Evolutionary conservation across 2,329 filamentous ascomycete species (phyloP), one percentile per base, ranked within the genome.

Genomic region (Trichophyton mentagrophytes): DNA sequence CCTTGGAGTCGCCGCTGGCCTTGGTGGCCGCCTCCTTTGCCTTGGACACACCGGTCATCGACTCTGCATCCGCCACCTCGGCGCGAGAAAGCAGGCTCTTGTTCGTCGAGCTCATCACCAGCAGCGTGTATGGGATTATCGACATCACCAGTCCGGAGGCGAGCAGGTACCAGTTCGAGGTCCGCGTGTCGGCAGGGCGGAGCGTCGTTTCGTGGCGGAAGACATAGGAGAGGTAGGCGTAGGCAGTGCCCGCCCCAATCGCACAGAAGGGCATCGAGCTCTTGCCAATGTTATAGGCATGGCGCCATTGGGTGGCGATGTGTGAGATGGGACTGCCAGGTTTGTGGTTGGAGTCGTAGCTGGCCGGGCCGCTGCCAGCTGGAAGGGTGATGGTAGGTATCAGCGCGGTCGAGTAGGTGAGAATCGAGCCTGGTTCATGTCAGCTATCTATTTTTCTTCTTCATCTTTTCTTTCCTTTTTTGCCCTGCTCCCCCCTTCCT

Each of bases 161-260:
- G 0, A 64, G 58, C 3, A 65, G 56, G 61, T 72, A 74, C 44
- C 64, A 60, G 46, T 63, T 60, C 13, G 62, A 61, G 17, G 64
- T 58, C 25, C 58, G n/a, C 62, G 20, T 3, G 58, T 60, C 60
- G 58, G 60, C 63, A 62, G 61, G 11, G n/a, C 64, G 57, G 47
- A 60, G 17, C 27, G 49, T 22, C 1, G 60, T 61, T 7, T 57
- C 58, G 13, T 63, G 53, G 33, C 65, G 65, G 62, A 66, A 63
- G 20, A 55, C 60, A 63, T 70, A 71, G n/a, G 68, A 66, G 2
- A 73, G 69, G 59, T 75, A 77, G 40, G 67, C 65, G 61, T 84
- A 77, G 0, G 80, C 78, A 0, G 82, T 79, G 8, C 80, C 61
- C 44, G 84, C 82, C 0, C 77, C 78, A 5, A 79, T 77, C 3